Evolutionary conservation across 805 yeast species (phyloP), one percentile per base, ranked within the genome.

Genomic region (Pichia deserticola): DNA sequence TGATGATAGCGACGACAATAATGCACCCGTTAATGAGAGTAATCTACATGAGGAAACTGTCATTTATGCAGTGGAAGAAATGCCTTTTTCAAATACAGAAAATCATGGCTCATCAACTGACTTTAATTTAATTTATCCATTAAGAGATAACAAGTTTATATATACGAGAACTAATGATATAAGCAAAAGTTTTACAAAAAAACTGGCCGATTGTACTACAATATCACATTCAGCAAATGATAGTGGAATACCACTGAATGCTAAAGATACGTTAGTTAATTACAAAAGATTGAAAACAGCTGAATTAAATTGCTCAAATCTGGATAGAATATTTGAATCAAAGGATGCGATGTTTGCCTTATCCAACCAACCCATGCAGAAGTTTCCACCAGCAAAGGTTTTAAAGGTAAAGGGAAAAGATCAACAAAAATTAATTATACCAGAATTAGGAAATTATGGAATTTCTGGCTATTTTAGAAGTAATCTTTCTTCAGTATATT

Each of bases 281-380:
- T 49, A 40, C 27, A 29, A 36, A 20, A 13, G 51, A n/a, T n/a
- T 8, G 1, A 30, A 33, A 38, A 11, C 13, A n/a, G 12, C 6
- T 4, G 42, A 40, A 33, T 3, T 20, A 1, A 39, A 39, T 15
- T 38, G 13, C 30, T 6, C 29, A 12, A 39, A 11, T 30, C 25
- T 38, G 5, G 37, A 40, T 44, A 9, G 20, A 25, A 32, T 48
- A 5, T 25, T 34, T 7, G 44, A 43, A 28, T 40, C 48, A 5
- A 13, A 12, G 11, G 42, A 48, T 40, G 42, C 47, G 9, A 44
- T 48, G 48, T 48, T 48, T 29, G 40, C 44, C 1, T 5, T 48
- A 29, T 12, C 29, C 5, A 48, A 48, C 25, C 51, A 48, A 44
- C 51, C 51, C 2, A 15, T 8, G 29, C 36, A 34, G 2, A 40